Percentiles rank a stretch among this genome's conserved stretches.
These are phyloP conservation scores for Phlyctochytrium bullatum DNA, from an alignment of 192 early-diverging fungal genomes.

Conservation along the genomic window DNA sequence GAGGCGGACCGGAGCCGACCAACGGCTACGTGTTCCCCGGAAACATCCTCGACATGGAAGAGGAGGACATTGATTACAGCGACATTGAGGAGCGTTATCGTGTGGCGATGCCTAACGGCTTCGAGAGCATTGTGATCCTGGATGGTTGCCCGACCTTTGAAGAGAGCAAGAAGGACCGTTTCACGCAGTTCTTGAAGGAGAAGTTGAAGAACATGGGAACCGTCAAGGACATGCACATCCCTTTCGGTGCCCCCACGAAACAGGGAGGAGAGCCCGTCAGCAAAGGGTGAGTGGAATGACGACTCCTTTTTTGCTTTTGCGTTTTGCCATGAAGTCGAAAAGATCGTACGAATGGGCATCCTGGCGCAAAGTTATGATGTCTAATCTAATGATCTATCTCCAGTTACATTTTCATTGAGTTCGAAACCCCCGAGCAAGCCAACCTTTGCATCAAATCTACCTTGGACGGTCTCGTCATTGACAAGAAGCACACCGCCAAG, in stretches of 20 bases:
- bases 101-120: slow-evolving; percentile 71
- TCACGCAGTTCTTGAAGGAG: slow-evolving; percentile 68
- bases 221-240: slow-evolving; percentile 88
- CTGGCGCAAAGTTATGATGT: too few species aligned
- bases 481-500: slow-evolving; percentile 74
- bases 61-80: slow-evolving; percentile 71
- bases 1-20: too few species aligned
- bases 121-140: slow-evolving; percentile 84
- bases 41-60: slow-evolving; percentile 22
- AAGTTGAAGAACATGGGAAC: slow-evolving; percentile 76
- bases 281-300: slow-evolving; percentile 68
- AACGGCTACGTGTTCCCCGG: too few species aligned
- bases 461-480: slow-evolving; percentile 75
- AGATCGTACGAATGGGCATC: neutral
- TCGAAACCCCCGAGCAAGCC: slow-evolving; percentile 83
- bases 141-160: slow-evolving; percentile 91
- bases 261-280: too few species aligned
- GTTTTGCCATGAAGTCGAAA: slow-evolving; percentile 2
- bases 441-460: slow-evolving; percentile 70
- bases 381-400: slow-evolving; percentile 20
- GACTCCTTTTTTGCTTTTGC: slow-evolving; percentile 2
- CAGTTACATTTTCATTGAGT: slow-evolving; percentile 93
- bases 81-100: slow-evolving; percentile 81
- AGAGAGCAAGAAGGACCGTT: slow-evolving; percentile 78
- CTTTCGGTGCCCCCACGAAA: slow-evolving; percentile 67